Conservation (phyloP, 345 rosid genomes). For the Arabidopsis suecica region DNA sequence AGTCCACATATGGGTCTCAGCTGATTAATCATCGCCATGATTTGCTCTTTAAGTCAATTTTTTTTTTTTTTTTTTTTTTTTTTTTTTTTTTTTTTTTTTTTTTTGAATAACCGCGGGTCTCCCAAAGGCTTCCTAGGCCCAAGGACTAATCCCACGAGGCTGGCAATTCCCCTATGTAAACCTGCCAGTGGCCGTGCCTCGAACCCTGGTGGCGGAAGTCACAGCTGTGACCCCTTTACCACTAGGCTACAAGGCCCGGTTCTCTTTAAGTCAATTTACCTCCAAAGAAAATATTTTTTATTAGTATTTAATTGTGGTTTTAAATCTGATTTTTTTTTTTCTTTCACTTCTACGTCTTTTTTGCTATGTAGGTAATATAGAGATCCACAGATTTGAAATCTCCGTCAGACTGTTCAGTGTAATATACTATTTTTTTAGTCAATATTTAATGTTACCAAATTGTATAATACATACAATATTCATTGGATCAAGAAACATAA, state of each 20-base stretch:
- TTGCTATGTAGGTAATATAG: neutral
- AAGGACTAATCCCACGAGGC: too few species aligned
- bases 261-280: conserved; percentile 23
- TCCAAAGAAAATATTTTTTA: neutral
- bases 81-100: too few species aligned
- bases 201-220: too few species aligned
- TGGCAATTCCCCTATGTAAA: too few species aligned
- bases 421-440: neutral
- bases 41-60: conserved; percentile 36
- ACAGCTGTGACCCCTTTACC: too few species aligned
- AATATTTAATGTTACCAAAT: neutral
- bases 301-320: too few species aligned
- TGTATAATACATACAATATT: neutral
- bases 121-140: too few species aligned
- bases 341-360: too few species aligned
- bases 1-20: conserved; percentile 29
- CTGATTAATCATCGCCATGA: conserved; percentile 40
- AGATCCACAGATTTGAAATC: neutral
- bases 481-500: neutral
- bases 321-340: neutral
- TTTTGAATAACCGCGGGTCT: too few species aligned
- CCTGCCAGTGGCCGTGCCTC: too few species aligned
- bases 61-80: too few species aligned
- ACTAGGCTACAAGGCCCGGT: too few species aligned
- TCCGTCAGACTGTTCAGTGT: neutral